Conservation (phyloP, 257 asterid species). For the Henckelia pumila region DNA sequence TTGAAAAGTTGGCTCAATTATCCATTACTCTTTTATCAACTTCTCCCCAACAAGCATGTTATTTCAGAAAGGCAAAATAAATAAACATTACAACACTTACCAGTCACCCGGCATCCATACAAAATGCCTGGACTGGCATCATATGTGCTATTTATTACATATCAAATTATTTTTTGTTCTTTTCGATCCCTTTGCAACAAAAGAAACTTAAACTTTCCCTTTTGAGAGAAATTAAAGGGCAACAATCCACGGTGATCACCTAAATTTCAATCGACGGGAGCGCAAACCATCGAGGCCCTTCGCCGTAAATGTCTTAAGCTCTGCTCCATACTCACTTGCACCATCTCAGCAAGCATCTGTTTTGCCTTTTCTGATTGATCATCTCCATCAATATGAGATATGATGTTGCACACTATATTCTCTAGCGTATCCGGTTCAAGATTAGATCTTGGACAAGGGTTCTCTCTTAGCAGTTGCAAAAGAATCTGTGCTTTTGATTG, state of each 20-base stretch:
- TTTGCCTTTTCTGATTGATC: slow-evolving; percentile 81
- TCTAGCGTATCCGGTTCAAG: slow-evolving; percentile 68
- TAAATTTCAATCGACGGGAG: no score
- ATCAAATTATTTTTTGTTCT: neutral
- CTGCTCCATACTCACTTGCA: slow-evolving; percentile 96
- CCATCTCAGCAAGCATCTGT: slow-evolving; percentile 94
- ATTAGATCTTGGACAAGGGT: slow-evolving; percentile 80
- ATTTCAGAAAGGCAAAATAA: no score
- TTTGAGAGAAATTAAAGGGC: neutral
- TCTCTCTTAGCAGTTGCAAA: slow-evolving; percentile 64
- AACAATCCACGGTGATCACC: slow-evolving; percentile 23
- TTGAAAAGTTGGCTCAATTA: no score
- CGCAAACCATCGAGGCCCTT: slow-evolving; percentile 48
- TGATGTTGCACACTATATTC: slow-evolving; percentile 66
- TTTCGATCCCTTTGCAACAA: neutral
- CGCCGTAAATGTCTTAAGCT: slow-evolving; percentile 68
- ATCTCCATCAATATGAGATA: slow-evolving; percentile 75
- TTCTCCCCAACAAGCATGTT: neutral
- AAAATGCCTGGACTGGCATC: slow-evolving; percentile 22
- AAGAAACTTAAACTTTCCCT: neutral
- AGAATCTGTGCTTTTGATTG: slow-evolving; percentile 73
- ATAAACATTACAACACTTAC: neutral
- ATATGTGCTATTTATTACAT: neutral
- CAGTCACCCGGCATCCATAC: neutral
- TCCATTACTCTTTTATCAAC: no score